Evolutionary conservation across 2,329 filamentous ascomycete genomes (phyloP).

Genomic region (Magnaporthiopsis poae): DNA sequence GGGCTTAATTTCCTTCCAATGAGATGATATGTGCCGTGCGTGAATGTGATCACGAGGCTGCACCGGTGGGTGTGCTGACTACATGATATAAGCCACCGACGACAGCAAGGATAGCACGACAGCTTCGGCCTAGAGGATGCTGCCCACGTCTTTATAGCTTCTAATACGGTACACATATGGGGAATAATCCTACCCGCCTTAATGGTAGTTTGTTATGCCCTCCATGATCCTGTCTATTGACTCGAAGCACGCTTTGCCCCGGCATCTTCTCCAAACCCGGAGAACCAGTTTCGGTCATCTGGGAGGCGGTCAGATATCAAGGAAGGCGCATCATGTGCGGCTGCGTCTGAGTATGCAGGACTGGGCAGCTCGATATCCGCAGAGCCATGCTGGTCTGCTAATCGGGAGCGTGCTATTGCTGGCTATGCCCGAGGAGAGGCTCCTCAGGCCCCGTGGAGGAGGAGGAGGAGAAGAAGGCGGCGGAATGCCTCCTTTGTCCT

Average conservation of each 20-base stretch:
- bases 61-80: background rate
- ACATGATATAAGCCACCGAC: background rate
- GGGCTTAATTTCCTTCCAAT: background rate
- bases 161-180: background rate
- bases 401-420: background rate
- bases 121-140: background rate
- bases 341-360: background rate
- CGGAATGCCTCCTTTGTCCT: background rate
- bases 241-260: background rate
- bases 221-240: background rate
- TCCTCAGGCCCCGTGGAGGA: background rate
- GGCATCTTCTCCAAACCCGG: background rate
- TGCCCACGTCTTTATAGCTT: background rate
- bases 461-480: background rate
- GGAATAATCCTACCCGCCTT: background rate
- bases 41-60: background rate
- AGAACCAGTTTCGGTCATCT: background rate
- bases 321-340: background rate
- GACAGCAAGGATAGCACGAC: background rate
- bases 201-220: background rate
- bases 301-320: background rate
- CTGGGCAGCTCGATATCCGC: background rate
- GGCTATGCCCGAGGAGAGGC: background rate
- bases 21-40: background rate
- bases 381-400: background rate